A percentile compares a stretch with the other conserved stretches of the same genome.
These are phyloP conservation scores for Auxenochlorella protothecoides DNA, from an alignment of 139 green algal genomes.

Conservation along the genomic window DNA sequence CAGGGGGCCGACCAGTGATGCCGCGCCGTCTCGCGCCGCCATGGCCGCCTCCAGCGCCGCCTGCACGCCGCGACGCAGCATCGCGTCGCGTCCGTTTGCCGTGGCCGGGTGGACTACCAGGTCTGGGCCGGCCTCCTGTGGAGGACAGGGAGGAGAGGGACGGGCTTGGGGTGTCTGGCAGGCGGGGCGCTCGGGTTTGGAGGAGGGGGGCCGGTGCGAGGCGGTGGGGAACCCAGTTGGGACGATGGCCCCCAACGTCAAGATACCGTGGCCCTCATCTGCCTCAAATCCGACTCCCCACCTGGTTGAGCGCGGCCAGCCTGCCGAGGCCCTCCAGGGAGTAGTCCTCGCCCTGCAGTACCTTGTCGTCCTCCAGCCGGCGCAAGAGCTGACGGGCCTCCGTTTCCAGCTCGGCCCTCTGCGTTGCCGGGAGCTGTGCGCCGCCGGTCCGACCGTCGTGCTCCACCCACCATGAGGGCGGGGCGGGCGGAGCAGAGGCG, in stretches of 20 bases:
- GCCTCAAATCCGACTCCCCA: slow-evolving; percentile 3
- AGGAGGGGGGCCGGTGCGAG: too few relatives aligned
- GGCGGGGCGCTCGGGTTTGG: too few relatives aligned
- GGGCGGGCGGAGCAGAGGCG: not conserved
- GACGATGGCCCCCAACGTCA: too few relatives aligned
- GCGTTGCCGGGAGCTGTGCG: not conserved
- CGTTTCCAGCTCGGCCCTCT: slow-evolving; percentile 16
- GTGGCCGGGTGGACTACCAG: slow-evolving; percentile 22
- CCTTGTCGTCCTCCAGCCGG: slow-evolving; percentile 31
- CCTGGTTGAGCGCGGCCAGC: slow-evolving; percentile 28
- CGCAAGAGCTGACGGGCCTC: slow-evolving; percentile 17
- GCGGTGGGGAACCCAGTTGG: too few relatives aligned
- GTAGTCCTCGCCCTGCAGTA: slow-evolving; percentile 34
- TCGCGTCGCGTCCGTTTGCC: slow-evolving; percentile 24
- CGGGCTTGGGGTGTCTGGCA: not conserved
- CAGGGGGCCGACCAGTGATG: too few relatives aligned
- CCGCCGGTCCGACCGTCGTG: not conserved
- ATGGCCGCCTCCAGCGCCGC: slow-evolving; percentile 10
- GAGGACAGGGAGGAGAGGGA: not conserved
- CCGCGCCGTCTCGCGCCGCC: not conserved
- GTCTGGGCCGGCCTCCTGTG: not conserved
- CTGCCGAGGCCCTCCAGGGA: slow-evolving; percentile 18
- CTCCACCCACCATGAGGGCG: slow-evolving; percentile 4
- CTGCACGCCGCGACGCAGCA: slow-evolving; percentile 29
- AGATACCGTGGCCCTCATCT: not conserved